A percentile compares a stretch with the other conserved stretches of the same genome.
Conservation (phyloP, 768 basidiomycete genomes). For the Rhizopogon rudus region DNA sequence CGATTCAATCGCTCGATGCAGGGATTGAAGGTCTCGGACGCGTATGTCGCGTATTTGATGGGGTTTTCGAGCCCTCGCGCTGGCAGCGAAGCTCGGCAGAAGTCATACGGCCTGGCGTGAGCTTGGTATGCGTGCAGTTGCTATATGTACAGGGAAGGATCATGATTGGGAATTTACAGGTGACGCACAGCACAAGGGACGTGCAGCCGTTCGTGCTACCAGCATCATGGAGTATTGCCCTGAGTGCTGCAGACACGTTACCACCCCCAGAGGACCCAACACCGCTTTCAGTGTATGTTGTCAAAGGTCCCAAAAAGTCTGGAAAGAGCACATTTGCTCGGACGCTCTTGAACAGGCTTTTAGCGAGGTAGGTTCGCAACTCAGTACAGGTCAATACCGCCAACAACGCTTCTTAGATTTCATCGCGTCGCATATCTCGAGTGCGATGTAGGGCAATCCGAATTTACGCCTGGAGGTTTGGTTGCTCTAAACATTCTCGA, state of each 20-base stretch:
- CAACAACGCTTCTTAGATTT: conserved; percentile 41
- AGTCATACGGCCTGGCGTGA: conserved; percentile 17
- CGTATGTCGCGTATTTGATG: conserved; percentile 58
- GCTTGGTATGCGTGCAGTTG: conserved; percentile 43
- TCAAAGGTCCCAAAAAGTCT: conserved; percentile 82
- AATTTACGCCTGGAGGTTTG: conserved; percentile 85
- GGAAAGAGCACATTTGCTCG: conserved; percentile 91
- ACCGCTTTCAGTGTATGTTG: conserved; percentile 43
- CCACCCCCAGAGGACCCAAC: conserved; percentile 9
- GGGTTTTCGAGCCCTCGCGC: conserved; percentile 53
- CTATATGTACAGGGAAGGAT: conserved; percentile 34
- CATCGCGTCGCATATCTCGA: conserved; percentile 86
- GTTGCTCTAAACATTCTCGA: conserved; percentile 76
- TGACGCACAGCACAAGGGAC: conserved; percentile 22
- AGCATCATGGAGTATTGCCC: conserved; percentile 29
- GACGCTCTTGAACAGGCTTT: conserved; percentile 64
- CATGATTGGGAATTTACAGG: conserved; percentile 10
- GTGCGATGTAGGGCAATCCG: conserved; percentile 90
- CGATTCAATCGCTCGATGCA: conserved; percentile 53
- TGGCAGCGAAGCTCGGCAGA: conserved; percentile 29
- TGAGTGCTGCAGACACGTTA: conserved; percentile 10
- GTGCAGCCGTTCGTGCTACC: conserved; percentile 31
- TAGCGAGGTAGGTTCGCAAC: conserved; percentile 40
- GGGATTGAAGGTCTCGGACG: conserved; percentile 64
- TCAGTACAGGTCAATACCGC: background rate